Evolutionary conservation across 1,284 basidiomycete species (phyloP), one percentile per base, ranked within the genome.

Genomic region (Leccinum angustisporum): DNA sequence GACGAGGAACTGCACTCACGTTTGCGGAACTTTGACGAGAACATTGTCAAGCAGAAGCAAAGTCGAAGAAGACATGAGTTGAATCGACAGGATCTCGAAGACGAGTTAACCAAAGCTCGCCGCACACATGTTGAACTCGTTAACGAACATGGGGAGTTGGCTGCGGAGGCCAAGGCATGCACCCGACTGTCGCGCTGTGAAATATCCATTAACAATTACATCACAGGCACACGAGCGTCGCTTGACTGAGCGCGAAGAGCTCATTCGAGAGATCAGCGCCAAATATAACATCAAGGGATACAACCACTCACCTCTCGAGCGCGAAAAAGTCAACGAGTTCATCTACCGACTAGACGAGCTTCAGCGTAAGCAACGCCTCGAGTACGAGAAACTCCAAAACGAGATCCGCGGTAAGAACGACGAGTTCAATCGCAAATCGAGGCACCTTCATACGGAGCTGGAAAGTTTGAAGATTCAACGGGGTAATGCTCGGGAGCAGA

Each of bases 201-300:
- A 25, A 43, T 60, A 48, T 25, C 56, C 8, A 8, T 25, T 59
- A 30, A 62, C 14, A 30, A 11, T 52, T 34, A 38, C 54, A 31
- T 58, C n/a, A 57, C 57, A 96, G 92, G 83, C 84, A 8, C 92
- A 97, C 75, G 85, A 90, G 62, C 79, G 83, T 58, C 89, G 91
- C n/a, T 76, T 95, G 36, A 72, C 75, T 2, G 87, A 89, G 10
- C 86, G 95, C 27, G 94, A 96, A 72, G 79, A 82, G 9, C 78
- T 89, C 33, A 89, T 98, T 61, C 85, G 84, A 27, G 84, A 89
- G 40, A 84, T 94, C 9, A 84, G 87, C 54, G 79, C 85, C 52
- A 85, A 85, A 63, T 81, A 92, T 66, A 81, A 84, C 27, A 87
- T 97, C 67, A 84, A 85, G 58, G 94, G 93, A 0, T 95, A 86